These are phyloP conservation scores for Ogataea neopini DNA, from an alignment of 805 yeast genomes.

Conservation along the genomic window DNA sequence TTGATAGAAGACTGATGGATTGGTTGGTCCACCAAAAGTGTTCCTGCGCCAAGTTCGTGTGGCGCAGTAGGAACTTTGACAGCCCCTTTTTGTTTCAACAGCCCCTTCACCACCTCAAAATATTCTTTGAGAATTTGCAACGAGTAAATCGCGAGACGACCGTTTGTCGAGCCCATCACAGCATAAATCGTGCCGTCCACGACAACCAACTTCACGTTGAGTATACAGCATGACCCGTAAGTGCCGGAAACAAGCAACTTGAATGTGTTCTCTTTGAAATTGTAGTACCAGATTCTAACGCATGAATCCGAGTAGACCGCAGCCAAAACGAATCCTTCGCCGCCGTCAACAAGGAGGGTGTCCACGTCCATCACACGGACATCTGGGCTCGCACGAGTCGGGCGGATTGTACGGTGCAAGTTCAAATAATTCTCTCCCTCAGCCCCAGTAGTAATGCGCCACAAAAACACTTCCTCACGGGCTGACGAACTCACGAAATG, in stretches of 20 bases:
- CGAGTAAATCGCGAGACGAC: constrained; percentile 66
- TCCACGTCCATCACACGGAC: constrained; percentile 88
- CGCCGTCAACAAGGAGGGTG: constrained; percentile 38
- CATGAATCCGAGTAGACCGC: constrained; percentile 86
- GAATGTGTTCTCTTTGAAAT: constrained; percentile 40
- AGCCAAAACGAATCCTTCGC: constrained; percentile 52
- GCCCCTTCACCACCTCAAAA: constrained; percentile 11
- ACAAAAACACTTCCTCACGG: constrained; percentile 81
- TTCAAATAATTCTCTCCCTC: constrained; percentile 38
- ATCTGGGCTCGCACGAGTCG: constrained; percentile 66
- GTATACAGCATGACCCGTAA: constrained; percentile 76
- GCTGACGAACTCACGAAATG: constrained; percentile 65
- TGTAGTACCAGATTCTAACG: constrained; percentile 63
- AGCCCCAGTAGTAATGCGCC: constrained; percentile 55
- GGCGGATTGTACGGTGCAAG: constrained; percentile 54
- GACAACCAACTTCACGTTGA: constrained; percentile 54
- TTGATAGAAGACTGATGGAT: constrained; percentile 89
- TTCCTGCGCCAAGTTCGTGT: constrained; percentile 6
- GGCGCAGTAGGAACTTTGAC: background rate
- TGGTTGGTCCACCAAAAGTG: constrained; percentile 41
- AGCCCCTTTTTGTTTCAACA: background rate
- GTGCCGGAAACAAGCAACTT: constrained; percentile 44
- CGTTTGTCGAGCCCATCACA: constrained; percentile 79
- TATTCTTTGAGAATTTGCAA: constrained; percentile 22
- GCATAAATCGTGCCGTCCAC: constrained; percentile 36